A percentile compares a stretch with the other conserved stretches of the same genome.
These are phyloP conservation scores for Zygosaccharomyces pseudobailii DNA, from an alignment of 1,139 yeast species.

Conservation along the genomic window DNA sequence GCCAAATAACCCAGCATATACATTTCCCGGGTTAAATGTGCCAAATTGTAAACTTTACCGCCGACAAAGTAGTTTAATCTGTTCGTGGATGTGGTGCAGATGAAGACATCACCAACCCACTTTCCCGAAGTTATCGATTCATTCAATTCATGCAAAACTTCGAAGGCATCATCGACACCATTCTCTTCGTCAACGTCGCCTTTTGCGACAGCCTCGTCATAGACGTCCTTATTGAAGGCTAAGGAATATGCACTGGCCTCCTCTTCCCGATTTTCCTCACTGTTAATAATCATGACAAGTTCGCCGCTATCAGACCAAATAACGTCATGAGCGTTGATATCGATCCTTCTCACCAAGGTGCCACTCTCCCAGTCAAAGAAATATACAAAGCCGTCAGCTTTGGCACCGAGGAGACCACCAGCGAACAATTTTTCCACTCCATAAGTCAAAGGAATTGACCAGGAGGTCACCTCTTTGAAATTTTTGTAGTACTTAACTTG, in stretches of 20 bases:
- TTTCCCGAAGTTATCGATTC: slow-evolving; percentile 84
- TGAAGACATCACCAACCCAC: slow-evolving; percentile 96
- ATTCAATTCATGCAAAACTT: slow-evolving; percentile 73
- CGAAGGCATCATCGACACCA: slow-evolving; percentile 83
- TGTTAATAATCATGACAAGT: slow-evolving; percentile 69
- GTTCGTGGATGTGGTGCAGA: slow-evolving; percentile 80
- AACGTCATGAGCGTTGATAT: slow-evolving; percentile 73
- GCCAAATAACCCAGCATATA: slow-evolving; percentile 86
- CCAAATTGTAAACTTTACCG: slow-evolving; percentile 85
- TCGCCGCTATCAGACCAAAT: slow-evolving; percentile 95
- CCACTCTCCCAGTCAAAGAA: slow-evolving; percentile 96
- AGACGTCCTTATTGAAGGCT: slow-evolving; percentile 63
- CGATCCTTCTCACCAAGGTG: slow-evolving; percentile 73
- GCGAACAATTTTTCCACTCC: slow-evolving; percentile 79
- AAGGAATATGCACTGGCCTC: slow-evolving; percentile 74
- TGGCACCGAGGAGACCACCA: slow-evolving; percentile 81
- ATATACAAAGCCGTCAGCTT: slow-evolving; percentile 70
- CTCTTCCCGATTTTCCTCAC: slow-evolving; percentile 28
- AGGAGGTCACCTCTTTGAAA: slow-evolving; percentile 69
- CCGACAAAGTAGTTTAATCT: slow-evolving; percentile 94
- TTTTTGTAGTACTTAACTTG: slow-evolving; percentile 71
- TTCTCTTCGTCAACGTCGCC: slow-evolving; percentile 70
- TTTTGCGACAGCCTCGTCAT: slow-evolving; percentile 56
- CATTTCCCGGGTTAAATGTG: slow-evolving; percentile 87
- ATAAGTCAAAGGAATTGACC: slow-evolving; percentile 61